phyloP scores from a whole-genome alignment of 805 yeast species.

The Wickerhamiella cacticola region DNA sequence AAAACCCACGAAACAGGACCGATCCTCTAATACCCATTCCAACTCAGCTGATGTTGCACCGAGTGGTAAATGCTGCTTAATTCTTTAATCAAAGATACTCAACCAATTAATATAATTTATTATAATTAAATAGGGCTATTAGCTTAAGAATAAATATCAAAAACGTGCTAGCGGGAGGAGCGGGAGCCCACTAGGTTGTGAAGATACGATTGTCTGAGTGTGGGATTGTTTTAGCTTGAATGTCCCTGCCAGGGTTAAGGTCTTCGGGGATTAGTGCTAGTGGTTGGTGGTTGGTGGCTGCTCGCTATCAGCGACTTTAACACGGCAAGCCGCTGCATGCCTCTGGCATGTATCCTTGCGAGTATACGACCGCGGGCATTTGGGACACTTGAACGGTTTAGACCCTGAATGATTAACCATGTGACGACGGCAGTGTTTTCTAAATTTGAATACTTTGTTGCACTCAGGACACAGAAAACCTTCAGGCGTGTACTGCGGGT shows the following conservation, averaged over 20 bases:
- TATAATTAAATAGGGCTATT: too few species aligned
- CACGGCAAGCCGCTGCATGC: slow-evolving; percentile 11
- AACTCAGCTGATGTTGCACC: neutral
- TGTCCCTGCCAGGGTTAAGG: too few species aligned
- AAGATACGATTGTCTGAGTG: too few species aligned
- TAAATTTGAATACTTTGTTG: slow-evolving; percentile 3
- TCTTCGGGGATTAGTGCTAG: too few species aligned
- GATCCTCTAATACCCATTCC: neutral
- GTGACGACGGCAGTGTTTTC: slow-evolving; percentile 16
- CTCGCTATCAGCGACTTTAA: neutral
- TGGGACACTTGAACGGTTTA: slow-evolving; percentile 18
- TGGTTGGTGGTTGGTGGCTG: too few species aligned
- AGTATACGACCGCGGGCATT: slow-evolving; percentile 15
- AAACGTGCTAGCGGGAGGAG: too few species aligned
- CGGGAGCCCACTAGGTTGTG: too few species aligned
- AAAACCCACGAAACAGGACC: neutral
- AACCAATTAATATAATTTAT: neutral
- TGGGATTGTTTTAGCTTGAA: too few species aligned
- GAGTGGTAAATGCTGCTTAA: neutral
- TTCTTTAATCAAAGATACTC: neutral
- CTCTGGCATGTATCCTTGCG: slow-evolving; percentile 19
- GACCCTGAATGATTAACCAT: slow-evolving; percentile 16
- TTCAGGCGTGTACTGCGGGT: neutral
- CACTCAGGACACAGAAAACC: slow-evolving; percentile 8
- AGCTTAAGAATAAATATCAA: too few species aligned